phyloP scores from a whole-genome alignment of 2,329 filamentous ascomycete genomes.

The Spiromastix sp. region DNA sequence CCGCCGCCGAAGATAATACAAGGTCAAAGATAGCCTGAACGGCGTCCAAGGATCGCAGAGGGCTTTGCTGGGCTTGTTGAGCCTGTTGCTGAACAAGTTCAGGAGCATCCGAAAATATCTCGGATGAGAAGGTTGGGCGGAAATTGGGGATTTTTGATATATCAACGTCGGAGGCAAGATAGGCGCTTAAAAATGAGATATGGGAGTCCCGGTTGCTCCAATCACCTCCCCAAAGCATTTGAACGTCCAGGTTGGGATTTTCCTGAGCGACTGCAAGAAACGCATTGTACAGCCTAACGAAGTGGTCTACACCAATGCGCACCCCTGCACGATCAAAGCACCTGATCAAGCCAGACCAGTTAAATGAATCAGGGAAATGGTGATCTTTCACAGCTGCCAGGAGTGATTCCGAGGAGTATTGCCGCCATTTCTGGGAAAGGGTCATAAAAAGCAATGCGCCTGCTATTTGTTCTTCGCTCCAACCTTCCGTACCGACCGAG shows the following conservation, averaged over 20 bases:
- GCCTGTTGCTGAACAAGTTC: slow-evolving; percentile 51
- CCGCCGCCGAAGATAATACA: slow-evolving; percentile 48
- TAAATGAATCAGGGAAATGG: slow-evolving; percentile 44
- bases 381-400: slow-evolving; percentile 48
- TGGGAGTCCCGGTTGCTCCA: slow-evolving; percentile 85
- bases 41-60: slow-evolving; percentile 79
- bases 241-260: slow-evolving; percentile 63
- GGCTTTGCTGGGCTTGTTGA: slow-evolving; percentile 64
- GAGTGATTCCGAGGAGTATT: slow-evolving; percentile 58
- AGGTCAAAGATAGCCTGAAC: slow-evolving; percentile 57
- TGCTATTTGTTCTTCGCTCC: slow-evolving; percentile 74
- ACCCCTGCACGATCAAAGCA: slow-evolving; percentile 73
- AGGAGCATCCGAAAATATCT: slow-evolving; percentile 52
- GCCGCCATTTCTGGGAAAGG: slow-evolving; percentile 51
- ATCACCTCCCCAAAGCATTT: slow-evolving; percentile 76
- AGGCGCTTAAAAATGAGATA: slow-evolving; percentile 85
- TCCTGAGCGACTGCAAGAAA: slow-evolving; percentile 60
- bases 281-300: slow-evolving; percentile 69
- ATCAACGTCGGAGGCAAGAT: slow-evolving; percentile 69
- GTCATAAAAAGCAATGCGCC: slow-evolving; percentile 63
- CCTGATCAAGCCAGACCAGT: slow-evolving; percentile 61
- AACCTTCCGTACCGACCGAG: slow-evolving; percentile 48
- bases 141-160: slow-evolving; percentile 75
- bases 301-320: slow-evolving; percentile 67
- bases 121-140: slow-evolving; percentile 60